A percentile compares a stretch with the other conserved stretches of the same genome.
Evolutionary conservation across 1,139 yeast genomes (phyloP).

Genomic region (Debaryomyces subglobosus): DNA sequence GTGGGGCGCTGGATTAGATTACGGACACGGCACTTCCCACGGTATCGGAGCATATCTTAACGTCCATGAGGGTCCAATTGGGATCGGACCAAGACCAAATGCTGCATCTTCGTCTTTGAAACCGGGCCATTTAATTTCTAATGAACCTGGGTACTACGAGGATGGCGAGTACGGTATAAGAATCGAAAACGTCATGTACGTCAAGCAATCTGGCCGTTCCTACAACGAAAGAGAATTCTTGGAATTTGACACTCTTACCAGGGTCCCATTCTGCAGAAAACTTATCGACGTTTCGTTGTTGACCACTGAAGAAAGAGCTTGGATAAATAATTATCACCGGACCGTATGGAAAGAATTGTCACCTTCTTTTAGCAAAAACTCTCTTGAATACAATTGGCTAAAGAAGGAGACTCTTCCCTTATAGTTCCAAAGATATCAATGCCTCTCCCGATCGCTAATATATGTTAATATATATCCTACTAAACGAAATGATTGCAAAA

Average conservation of each 20-base stretch:
- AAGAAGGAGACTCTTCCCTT: conserved; percentile 65
- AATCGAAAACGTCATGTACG: conserved; percentile 81
- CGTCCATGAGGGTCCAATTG: conserved; percentile 97
- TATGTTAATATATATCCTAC: background rate
- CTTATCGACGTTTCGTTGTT: conserved; percentile 38
- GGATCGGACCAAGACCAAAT: conserved; percentile 71
- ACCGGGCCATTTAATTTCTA: conserved; percentile 80
- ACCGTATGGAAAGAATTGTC: conserved; percentile 61
- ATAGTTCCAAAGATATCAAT: background rate
- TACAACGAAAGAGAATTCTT: conserved; percentile 59
- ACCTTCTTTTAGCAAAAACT: conserved; percentile 49
- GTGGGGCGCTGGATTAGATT: conserved; percentile 88
- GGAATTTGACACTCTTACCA: conserved; percentile 82
- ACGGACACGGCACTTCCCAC: conserved; percentile 96
- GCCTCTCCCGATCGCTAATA: background rate
- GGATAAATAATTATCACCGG: conserved; percentile 72
- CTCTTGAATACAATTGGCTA: conserved; percentile 70
- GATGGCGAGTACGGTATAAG: conserved; percentile 93
- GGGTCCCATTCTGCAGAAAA: conserved; percentile 69
- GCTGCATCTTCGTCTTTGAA: conserved; percentile 51
- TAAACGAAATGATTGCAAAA: background rate
- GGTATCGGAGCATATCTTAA: conserved; percentile 93
- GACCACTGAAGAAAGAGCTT: conserved; percentile 59
- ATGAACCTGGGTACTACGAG: conserved; percentile 96
- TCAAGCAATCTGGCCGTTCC: conserved; percentile 49